Evolutionary conservation across 768 basidiomycete species (phyloP).

Genomic region (Hygrophorus pudorinus): DNA sequence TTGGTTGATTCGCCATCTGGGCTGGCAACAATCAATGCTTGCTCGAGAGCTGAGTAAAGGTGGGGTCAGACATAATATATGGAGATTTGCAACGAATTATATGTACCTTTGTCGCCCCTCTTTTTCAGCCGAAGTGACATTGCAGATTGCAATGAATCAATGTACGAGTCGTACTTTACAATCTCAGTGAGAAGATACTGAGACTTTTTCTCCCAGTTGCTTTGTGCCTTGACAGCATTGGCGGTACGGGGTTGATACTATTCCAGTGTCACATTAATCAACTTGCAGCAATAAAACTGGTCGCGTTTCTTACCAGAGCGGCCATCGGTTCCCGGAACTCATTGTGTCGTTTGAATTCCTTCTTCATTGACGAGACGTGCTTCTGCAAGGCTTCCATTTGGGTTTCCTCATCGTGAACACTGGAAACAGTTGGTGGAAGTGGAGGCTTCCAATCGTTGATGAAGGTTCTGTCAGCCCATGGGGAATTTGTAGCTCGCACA

Average conservation of each 20-base stretch:
- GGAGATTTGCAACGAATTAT: neutral
- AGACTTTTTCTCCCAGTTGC: slow-evolving; percentile 91
- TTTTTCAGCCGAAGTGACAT: slow-evolving; percentile 82
- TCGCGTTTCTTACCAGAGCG: slow-evolving; percentile 43
- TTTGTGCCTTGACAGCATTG: slow-evolving; percentile 65
- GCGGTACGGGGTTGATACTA: slow-evolving; percentile 75
- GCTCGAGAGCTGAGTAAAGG: slow-evolving; percentile 20
- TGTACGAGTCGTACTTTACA: slow-evolving; percentile 92
- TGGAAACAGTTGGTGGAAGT: slow-evolving; percentile 71
- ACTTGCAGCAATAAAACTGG: neutral
- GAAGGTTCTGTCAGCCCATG: slow-evolving; percentile 63
- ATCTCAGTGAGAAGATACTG: slow-evolving; percentile 85
- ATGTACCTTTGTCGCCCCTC: slow-evolving; percentile 73
- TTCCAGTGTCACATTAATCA: slow-evolving; percentile 10
- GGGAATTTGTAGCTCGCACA: slow-evolving; percentile 56
- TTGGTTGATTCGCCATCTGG: slow-evolving; percentile 18
- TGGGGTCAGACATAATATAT: slow-evolving; percentile 3
- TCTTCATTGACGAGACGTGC: slow-evolving; percentile 67
- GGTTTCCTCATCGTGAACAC: slow-evolving; percentile 83
- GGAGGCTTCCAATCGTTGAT: slow-evolving; percentile 96
- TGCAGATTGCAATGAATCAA: slow-evolving; percentile 77
- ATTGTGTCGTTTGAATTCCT: slow-evolving; percentile 76
- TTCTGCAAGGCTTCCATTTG: slow-evolving; percentile 85
- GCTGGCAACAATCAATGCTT: slow-evolving; percentile 22
- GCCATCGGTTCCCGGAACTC: slow-evolving; percentile 77